Evolutionary conservation across 352 stramenopile species (phyloP).

Genomic region (Phytopythium kandeliae): DNA sequence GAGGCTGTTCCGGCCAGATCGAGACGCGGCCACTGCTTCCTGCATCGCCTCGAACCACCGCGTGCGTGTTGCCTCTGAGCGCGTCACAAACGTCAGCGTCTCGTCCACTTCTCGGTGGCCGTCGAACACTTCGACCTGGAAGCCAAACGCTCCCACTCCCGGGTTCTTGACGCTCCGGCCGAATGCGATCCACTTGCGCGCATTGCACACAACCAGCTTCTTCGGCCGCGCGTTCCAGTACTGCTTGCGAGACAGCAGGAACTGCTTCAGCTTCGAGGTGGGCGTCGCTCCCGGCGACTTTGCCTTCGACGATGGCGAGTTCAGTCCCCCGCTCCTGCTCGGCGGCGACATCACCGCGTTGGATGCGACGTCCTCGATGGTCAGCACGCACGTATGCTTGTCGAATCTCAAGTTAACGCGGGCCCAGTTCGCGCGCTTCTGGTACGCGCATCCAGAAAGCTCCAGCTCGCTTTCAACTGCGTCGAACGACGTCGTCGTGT

Average conservation of each 20-base stretch:
- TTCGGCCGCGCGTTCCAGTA: constrained; percentile 50
- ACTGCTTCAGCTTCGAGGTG: constrained; percentile 52
- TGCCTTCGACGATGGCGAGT: constrained; percentile 13
- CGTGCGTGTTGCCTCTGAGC: constrained; percentile 43
- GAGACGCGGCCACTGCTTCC: constrained; percentile 32
- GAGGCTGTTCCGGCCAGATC: constrained; percentile 43
- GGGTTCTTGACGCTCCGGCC: constrained; percentile 64
- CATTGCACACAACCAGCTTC: constrained; percentile 68
- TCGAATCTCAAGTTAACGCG: constrained; percentile 71
- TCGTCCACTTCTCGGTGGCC: constrained; percentile 64
- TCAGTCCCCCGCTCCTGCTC: constrained; percentile 5
- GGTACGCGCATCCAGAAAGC: constrained; percentile 59
- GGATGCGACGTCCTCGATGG: constrained; percentile 30
- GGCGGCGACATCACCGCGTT: constrained; percentile 14
- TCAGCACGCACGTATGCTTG: constrained; percentile 50
- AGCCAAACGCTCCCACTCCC: constrained; percentile 57
- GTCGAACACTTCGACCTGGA: constrained; percentile 77
- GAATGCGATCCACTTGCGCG: constrained; percentile 74
- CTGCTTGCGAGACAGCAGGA: constrained; percentile 51
- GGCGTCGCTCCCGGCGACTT: constrained; percentile 7
- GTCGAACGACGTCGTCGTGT: constrained; percentile 52
- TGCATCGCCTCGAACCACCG: constrained; percentile 63
- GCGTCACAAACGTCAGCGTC: constrained; percentile 71
- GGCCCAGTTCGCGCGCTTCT: constrained; percentile 70
- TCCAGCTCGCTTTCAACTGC: constrained; percentile 45